Conservation (phyloP, 2,329 filamentous ascomycete genomes). For the Zalaria obscura region DNA sequence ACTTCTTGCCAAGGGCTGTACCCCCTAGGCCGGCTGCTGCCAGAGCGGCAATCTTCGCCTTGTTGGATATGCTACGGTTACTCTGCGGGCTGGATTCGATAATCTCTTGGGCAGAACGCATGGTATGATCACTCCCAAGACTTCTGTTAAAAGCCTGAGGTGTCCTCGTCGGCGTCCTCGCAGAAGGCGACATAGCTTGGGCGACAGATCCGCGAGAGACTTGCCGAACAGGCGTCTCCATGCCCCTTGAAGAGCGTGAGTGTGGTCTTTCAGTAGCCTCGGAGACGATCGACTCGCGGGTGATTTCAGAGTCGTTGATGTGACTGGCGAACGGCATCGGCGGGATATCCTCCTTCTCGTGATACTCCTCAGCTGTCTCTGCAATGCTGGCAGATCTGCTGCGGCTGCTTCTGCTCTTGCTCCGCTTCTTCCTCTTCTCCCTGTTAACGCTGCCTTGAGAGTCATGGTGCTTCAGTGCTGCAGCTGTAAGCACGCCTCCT, state of each 20-base stretch:
- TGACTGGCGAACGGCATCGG: conserved; percentile 84
- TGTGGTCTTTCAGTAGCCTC: conserved; percentile 61
- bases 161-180: conserved; percentile 48
- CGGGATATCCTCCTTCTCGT: conserved; percentile 43
- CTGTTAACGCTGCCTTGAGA: conserved; percentile 41
- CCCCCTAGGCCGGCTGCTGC: conserved; percentile 25
- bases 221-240: conserved; percentile 45
- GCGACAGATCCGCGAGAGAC: conserved; percentile 44
- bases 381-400: conserved; percentile 36
- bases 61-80: conserved; percentile 25
- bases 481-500: conserved; percentile 45
- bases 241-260: conserved; percentile 47
- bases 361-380: conserved; percentile 37
- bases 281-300: conserved; percentile 73
- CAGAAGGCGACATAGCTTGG: conserved; percentile 40
- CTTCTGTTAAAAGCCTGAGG: conserved; percentile 36
- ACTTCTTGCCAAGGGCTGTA: conserved; percentile 4
- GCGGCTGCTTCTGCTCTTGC: conserved; percentile 33
- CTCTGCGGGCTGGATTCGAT: conserved; percentile 20
- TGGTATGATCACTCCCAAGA: conserved; percentile 53
- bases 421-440: conserved; percentile 31
- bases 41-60: conserved; percentile 20
- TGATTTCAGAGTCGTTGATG: conserved; percentile 73
- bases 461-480: conserved; percentile 49
- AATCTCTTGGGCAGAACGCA: conserved; percentile 37